Evolutionary conservation across 805 yeast genomes (phyloP), one percentile per base, ranked within the genome.

Genomic region (Soucietia sequanensis): DNA sequence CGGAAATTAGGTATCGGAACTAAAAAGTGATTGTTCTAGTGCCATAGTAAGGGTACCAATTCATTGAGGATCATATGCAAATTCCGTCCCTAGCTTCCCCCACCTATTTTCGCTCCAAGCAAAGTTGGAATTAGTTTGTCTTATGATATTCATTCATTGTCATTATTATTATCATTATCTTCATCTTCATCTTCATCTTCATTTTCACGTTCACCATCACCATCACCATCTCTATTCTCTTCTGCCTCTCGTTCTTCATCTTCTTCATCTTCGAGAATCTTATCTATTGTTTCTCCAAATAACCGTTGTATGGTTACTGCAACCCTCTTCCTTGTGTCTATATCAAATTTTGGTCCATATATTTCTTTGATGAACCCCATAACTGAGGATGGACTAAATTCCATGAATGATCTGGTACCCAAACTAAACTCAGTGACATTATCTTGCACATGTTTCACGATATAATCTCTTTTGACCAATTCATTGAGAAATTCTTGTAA

Each of bases 401-500:
- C 72, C 14, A 52, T 44, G 17, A 57, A 31, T 6, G 64, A 47
- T 16, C 70, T 43, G 25, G 55, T 48, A 2, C 72, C 72, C 20
- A 67, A 42, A 2, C 47, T 35, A 39, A 55, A 65, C 37, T 43
- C 11, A 35, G 31, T 21, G 6, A 43, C 17, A n/a, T n/a, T n/a
- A n/a, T n/a, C n/a, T n/a, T n/a, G n/a, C 2, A 31, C 23, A 15
- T 44, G 48, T 25, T 43, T 46, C 8, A 34, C 38, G 7, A 65
- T 28, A 38, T 65, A 67, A 10, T 63, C 68, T 29, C 50, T 46
- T 39, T 46, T 55, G 16, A 51, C 42, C 22, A 64, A 49, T 17
- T 56, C 66, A 2, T 39, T 37, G 5, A 65, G 22, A 11, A 63
- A 34, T 23, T 50, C 59, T 6, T 35, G 45, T 19, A 48, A 24